A percentile compares a stretch with the other conserved stretches of the same genome.
These are phyloP conservation scores for Sisymbrium altissimum DNA, from an alignment of 345 rosid genomes.

Conservation along the genomic window DNA sequence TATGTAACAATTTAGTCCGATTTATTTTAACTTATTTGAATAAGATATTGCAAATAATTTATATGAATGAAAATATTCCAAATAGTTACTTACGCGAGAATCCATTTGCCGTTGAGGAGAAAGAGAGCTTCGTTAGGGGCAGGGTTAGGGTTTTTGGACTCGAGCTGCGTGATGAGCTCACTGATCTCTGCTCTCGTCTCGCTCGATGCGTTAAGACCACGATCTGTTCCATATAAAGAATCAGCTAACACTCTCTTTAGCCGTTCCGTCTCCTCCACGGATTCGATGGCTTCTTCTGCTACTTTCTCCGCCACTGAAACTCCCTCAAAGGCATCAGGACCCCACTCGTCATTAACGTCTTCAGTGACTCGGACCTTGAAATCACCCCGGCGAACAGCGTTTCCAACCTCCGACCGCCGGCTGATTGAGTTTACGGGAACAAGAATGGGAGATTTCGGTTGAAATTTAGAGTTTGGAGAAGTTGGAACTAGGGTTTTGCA, in stretches of 20 bases:
- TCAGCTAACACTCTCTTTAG: slow-evolving; percentile 65
- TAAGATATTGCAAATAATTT: no score
- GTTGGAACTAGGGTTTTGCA: slow-evolving; percentile 34
- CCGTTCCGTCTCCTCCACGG: slow-evolving; percentile 45
- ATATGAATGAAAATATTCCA: no score
- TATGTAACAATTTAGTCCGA: no score
- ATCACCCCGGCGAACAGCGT: slow-evolving; percentile 25
- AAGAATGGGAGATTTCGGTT: slow-evolving; percentile 26
- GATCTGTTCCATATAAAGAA: slow-evolving; percentile 66
- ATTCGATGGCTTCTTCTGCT: slow-evolving; percentile 40
- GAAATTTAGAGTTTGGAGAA: neutral
- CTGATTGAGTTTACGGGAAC: slow-evolving; percentile 7
- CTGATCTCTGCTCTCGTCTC: slow-evolving; percentile 89
- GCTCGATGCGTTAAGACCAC: slow-evolving; percentile 67
- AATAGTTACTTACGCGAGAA: slow-evolving; percentile 63
- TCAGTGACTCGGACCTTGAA: slow-evolving; percentile 33
- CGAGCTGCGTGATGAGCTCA: slow-evolving; percentile 85
- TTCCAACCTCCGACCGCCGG: neutral
- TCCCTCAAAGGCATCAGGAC: slow-evolving; percentile 22
- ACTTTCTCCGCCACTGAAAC: slow-evolving; percentile 39
- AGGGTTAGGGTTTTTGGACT: slow-evolving; percentile 80
- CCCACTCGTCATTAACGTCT: slow-evolving; percentile 39
- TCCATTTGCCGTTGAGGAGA: slow-evolving; percentile 90
- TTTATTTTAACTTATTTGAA: no score
- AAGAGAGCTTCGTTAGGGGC: slow-evolving; percentile 77